These are phyloP conservation scores for Lyophyllum semitale DNA, from an alignment of 768 basidiomycete genomes.

Conservation along the genomic window DNA sequence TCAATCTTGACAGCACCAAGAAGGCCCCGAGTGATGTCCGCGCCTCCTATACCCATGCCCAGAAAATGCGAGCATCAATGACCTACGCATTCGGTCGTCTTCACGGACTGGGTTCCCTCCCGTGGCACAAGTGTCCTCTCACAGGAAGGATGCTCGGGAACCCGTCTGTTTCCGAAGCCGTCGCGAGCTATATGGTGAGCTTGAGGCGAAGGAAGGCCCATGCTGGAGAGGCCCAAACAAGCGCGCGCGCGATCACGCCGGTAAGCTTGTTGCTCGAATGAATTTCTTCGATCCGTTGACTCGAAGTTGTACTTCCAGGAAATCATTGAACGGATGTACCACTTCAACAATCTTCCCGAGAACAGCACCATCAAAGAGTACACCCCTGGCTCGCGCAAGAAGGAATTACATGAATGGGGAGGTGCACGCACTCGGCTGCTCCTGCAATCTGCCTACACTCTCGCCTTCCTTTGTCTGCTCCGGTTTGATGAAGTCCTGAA, in stretches of 20 bases:
- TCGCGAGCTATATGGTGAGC: constrained; percentile 30
- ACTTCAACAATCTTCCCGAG: constrained; percentile 23
- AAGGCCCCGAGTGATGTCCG: constrained; percentile 14
- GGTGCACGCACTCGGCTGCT: constrained; percentile 25
- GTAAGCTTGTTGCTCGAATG: constrained; percentile 18
- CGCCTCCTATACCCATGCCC: constrained; percentile 31
- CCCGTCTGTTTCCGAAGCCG: constrained; percentile 26
- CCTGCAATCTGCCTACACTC: constrained; percentile 31
- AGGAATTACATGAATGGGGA: constrained; percentile 28
- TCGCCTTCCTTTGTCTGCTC: constrained; percentile 35
- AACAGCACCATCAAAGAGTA: constrained; percentile 21
- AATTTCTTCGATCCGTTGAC: constrained; percentile 22
- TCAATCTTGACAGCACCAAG: constrained; percentile 23
- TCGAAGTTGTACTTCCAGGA: constrained; percentile 21
- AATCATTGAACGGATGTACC: constrained; percentile 22
- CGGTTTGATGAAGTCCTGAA: constrained; percentile 36
- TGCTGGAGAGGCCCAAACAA: constrained; percentile 21
- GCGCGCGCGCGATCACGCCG: constrained; percentile 28
- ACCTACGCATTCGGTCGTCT: constrained; percentile 24
- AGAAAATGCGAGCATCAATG: constrained; percentile 34
- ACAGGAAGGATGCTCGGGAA: constrained; percentile 27
- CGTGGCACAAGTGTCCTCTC: constrained; percentile 28
- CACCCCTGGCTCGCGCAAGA: constrained; percentile 7
- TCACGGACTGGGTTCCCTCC: constrained; percentile 21
- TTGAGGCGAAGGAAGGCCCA: constrained; percentile 26